Evolutionary conservation across 345 rosid genomes (phyloP).

Genomic region (Eucalyptus erythrocorys): DNA sequence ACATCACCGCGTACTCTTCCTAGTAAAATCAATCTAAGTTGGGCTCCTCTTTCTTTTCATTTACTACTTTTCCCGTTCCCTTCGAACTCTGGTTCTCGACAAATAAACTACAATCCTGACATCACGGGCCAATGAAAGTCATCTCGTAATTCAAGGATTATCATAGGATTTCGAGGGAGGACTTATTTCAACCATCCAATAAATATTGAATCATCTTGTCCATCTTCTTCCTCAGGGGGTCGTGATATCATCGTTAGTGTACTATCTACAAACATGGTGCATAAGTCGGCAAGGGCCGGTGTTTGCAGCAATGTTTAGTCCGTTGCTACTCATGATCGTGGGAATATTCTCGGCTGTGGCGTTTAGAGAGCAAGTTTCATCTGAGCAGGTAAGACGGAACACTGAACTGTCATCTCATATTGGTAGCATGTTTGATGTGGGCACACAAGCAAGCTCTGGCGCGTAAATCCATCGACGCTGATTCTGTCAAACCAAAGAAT

Average conservation of each 20-base stretch:
- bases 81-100: not conserved
- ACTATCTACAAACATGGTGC: constrained; percentile 25
- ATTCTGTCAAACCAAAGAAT: not conserved
- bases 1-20: not conserved
- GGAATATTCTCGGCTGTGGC: constrained; percentile 26
- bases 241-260: constrained; percentile 9
- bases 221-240: constrained; percentile 12
- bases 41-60: not conserved
- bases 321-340: constrained; percentile 13
- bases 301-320: constrained; percentile 26
- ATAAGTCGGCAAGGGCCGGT: constrained; percentile 31
- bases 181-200: not conserved
- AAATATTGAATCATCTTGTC: not conserved
- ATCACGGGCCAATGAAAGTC: not conserved
- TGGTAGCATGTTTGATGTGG: not conserved
- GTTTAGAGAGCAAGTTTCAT: constrained; percentile 31
- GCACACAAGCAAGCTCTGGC: not conserved
- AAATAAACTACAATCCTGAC: not conserved
- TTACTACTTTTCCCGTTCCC: not conserved
- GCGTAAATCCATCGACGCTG: not conserved
- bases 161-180: not conserved
- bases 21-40: not conserved
- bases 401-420: not conserved
- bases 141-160: not conserved
- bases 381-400: constrained; percentile 11